Conservation (phyloP, 352 stramenopile species). For the Pythium guiyangense region DNA sequence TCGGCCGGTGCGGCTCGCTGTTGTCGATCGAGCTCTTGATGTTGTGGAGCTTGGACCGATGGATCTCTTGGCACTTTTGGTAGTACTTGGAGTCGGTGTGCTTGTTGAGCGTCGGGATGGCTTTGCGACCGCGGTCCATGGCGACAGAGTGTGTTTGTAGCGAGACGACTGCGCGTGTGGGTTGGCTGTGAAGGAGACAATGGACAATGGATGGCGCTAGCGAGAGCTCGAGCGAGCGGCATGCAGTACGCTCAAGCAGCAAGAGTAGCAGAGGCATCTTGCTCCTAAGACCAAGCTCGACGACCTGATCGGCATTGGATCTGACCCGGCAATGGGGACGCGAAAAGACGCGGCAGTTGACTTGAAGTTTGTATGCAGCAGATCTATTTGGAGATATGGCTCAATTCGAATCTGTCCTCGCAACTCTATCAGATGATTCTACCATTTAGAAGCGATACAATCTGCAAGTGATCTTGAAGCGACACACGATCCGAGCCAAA, state of each 20-base stretch:
- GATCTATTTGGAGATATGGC: not conserved
- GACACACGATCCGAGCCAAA: not conserved
- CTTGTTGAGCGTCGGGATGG: slow-evolving; percentile 84
- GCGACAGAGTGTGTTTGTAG: not conserved
- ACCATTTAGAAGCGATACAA: no score
- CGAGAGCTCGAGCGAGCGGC: not conserved
- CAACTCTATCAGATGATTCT: not conserved
- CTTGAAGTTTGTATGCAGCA: no score
- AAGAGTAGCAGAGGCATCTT: not conserved
- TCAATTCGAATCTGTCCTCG: not conserved
- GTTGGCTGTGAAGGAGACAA: not conserved
- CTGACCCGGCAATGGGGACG: no score
- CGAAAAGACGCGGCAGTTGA: no score
- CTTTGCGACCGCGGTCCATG: slow-evolving; percentile 85
- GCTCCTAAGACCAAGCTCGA: no score
- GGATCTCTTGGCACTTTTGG: slow-evolving; percentile 82
- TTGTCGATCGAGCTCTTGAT: slow-evolving; percentile 96
- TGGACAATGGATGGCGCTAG: not conserved
- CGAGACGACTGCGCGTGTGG: not conserved
- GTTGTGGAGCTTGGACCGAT: slow-evolving; percentile 66
- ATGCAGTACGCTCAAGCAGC: not conserved
- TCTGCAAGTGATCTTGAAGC: not conserved
- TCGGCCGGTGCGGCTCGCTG: slow-evolving; percentile 85
- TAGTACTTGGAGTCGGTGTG: slow-evolving; percentile 86
- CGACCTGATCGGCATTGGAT: no score